phyloP scores from a whole-genome alignment of 208 protist genomes.

The Trypanosoma theileri region DNA sequence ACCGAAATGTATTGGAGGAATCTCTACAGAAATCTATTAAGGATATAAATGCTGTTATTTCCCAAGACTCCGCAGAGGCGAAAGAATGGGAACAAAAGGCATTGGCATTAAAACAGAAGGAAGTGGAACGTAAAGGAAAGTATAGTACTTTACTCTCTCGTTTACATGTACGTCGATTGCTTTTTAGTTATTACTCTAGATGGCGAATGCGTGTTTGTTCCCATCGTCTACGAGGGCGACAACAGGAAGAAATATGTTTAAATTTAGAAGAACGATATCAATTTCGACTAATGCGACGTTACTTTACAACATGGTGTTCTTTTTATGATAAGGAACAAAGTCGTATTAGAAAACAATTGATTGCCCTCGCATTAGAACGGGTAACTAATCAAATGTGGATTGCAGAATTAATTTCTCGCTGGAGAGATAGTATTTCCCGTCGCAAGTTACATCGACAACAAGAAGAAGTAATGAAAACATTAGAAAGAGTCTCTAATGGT shows the following conservation, averaged over 20 bases:
- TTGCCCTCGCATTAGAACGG: conserved; percentile 43
- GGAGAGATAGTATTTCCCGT: conserved; percentile 33
- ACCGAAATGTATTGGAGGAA: conserved; percentile 74
- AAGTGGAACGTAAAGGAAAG: conserved; percentile 56
- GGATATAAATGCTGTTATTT: conserved; percentile 59
- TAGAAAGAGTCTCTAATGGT: conserved; percentile 26
- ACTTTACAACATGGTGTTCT: conserved; percentile 61
- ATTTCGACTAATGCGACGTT: conserved; percentile 46
- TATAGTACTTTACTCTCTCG: conserved; percentile 64
- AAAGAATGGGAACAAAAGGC: conserved; percentile 66
- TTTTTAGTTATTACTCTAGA: conserved; percentile 57
- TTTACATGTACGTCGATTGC: conserved; percentile 52
- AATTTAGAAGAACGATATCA: conserved; percentile 33
- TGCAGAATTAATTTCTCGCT: conserved; percentile 35
- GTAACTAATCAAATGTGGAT: conserved; percentile 43
- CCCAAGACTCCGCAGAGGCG: conserved; percentile 67
- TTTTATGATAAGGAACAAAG: conserved; percentile 74
- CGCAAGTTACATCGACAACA: conserved; percentile 21
- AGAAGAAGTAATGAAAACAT: conserved; percentile 15
- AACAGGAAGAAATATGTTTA: conserved; percentile 28
- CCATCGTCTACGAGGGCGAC: conserved; percentile 1
- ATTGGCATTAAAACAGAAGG: conserved; percentile 44
- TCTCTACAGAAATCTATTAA: conserved; percentile 48
- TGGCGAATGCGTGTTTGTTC: conserved; percentile 44
- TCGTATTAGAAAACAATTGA: conserved; percentile 40